Percentiles rank a stretch among this genome's conserved stretches.
Conservation (phyloP, 306 rosid species). For the Chamaecrista fasciculata region DNA sequence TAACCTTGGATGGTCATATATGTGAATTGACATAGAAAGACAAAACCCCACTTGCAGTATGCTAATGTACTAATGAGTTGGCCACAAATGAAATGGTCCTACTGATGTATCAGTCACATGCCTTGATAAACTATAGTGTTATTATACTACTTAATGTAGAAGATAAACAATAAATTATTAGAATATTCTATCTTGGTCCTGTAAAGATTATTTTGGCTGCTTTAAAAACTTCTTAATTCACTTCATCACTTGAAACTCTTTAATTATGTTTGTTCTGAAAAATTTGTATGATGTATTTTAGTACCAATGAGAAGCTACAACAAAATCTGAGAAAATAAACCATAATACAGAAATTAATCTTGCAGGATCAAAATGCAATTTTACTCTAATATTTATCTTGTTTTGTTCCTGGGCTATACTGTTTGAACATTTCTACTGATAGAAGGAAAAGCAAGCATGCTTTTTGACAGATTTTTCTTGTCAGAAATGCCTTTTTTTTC, state of each 20-base stretch:
- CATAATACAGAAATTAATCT: too few relatives aligned
- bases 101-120: constrained; percentile 47
- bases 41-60: constrained; percentile 41
- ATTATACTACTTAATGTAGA: constrained; percentile 23
- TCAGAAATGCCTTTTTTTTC: constrained; percentile 24
- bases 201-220: too few relatives aligned
- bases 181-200: too few relatives aligned
- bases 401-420: constrained; percentile 15
- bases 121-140: background rate
- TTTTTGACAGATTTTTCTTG: constrained; percentile 25
- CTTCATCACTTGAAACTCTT: too few relatives aligned
- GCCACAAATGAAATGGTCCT: constrained; percentile 57
- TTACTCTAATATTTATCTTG: background rate
- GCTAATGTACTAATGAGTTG: constrained; percentile 45
- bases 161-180: too few relatives aligned
- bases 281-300: too few relatives aligned
- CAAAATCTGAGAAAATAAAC: too few relatives aligned
- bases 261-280: too few relatives aligned
- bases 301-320: too few relatives aligned
- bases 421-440: constrained; percentile 8
- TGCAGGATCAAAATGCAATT: too few relatives aligned
- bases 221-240: too few relatives aligned
- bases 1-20: constrained; percentile 25
- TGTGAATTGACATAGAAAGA: constrained; percentile 40
- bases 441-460: constrained; percentile 23